These are phyloP conservation scores for Cryptosporidium sp. DNA, from an alignment of 169 alveolate species.

Conservation along the genomic window DNA sequence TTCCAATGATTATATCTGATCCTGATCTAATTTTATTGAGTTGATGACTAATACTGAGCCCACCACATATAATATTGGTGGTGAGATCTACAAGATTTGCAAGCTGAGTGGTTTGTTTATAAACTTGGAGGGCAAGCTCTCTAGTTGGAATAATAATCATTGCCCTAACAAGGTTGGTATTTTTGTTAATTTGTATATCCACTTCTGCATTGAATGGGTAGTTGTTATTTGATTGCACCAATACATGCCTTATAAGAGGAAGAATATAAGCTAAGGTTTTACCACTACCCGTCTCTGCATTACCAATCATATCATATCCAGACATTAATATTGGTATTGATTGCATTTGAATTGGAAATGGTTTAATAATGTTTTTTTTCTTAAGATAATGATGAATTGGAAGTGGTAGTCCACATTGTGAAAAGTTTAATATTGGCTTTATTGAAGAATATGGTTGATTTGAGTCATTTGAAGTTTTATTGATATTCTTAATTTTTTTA, in stretches of 20 bases:
- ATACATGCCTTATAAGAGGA: conserved; percentile 95
- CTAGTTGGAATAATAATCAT: conserved; percentile 88
- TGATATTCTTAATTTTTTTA: conserved; percentile 86
- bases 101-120: conserved; percentile 81
- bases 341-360: conserved; percentile 98
- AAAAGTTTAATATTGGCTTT: conserved; percentile 94
- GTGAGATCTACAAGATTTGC: conserved; percentile 49
- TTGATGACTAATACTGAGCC: conserved; percentile 93
- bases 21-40: conserved; percentile 92
- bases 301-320: conserved; percentile 97
- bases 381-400: conserved; percentile 90
- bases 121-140: conserved; percentile 88
- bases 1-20: conserved; percentile 95
- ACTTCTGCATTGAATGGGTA: conserved; percentile 13
- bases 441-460: conserved; percentile 82
- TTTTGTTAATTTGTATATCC: background rate
- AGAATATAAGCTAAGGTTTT: conserved; percentile 97
- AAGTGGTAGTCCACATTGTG: conserved; percentile 97
- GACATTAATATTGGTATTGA: conserved; percentile 94
- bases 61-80: conserved; percentile 91
- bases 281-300: conserved; percentile 99
- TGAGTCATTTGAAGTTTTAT: conserved; percentile 87
- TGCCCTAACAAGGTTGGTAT: conserved; percentile 55
- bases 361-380: conserved; percentile 91
- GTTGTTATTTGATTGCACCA: conserved; percentile 84